Evolutionary conservation across 352 stramenopile genomes (phyloP), one percentile per base, ranked within the genome.

Genomic region (Phytopythium aichiense): DNA sequence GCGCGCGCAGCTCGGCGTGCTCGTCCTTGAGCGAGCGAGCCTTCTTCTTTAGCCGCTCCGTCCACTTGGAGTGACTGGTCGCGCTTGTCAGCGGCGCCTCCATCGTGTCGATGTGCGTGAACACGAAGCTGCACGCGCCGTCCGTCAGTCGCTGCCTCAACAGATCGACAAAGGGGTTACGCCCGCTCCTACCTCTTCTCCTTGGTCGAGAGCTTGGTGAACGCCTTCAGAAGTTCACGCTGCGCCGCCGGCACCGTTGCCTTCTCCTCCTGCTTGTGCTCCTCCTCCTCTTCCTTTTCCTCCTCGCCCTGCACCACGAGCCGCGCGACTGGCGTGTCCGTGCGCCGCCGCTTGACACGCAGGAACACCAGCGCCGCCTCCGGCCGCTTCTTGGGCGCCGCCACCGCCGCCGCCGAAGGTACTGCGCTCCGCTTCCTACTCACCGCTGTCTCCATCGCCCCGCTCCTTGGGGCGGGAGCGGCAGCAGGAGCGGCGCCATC

Each of bases 61-160:
- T 81, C 84, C 77, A 91, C 51, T 88, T 93, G 33, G 63, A 61
- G 22, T 76, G 67, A 43, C 64, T 67, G 0, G 64, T 58, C n/a
- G 68, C 63, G 20, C 56, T 53, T 20, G 80, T 33, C 23, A 78
- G 64, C 55, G 84, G 61, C 38, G 84, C 63, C 50, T 93, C 73
- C 74, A 94, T 77, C 13, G 86, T 94, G 60, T 94, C 84, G 25
- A 94, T 92, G 61, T 85, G 86, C 58, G 79, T 92, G 53, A 94
- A 92, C 23, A 94, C 76, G 58, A 93, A 91, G 28, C 74, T 66
- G 35, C 62, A 23, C 37, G 20, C 28, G 7, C 4, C 28, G 50
- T 7, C 13, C 18, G 50, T 42, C 30, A 56, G 50, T 56, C 50
- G 50, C 7, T 28, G 28, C 1, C 7, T 9, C 46, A 23, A 35